Evolutionary conservation across 139 green algal genomes (phyloP).

Genomic region (Desmodesmus armatus): DNA sequence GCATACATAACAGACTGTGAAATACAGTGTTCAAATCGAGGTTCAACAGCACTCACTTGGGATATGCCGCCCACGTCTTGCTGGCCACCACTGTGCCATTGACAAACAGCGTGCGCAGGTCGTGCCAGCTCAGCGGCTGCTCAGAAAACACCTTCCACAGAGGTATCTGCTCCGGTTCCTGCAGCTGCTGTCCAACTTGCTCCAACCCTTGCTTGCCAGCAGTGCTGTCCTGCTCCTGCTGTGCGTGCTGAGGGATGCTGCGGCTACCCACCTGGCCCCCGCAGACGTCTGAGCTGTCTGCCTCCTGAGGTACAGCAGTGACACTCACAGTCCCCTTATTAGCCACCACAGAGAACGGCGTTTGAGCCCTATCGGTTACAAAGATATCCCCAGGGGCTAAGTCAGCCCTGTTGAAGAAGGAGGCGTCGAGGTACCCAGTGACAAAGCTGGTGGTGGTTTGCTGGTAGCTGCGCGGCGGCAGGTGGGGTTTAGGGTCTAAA

Average conservation of each 20-base stretch:
- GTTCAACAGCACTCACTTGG: conserved; percentile 43
- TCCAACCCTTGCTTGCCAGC: background rate
- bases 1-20: too few species aligned
- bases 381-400: conserved; percentile 51
- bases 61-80: conserved; percentile 67
- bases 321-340: background rate
- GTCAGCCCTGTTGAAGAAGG: background rate
- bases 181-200: background rate
- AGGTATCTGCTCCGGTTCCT: conserved; percentile 26
- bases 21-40: too few species aligned
- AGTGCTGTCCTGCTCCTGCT: background rate
- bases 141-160: conserved; percentile 71
- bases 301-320: too few species aligned
- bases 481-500: background rate
- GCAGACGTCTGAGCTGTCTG: background rate
- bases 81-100: conserved; percentile 35
- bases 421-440: conserved; percentile 46
- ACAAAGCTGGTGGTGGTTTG: conserved; percentile 67
- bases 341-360: conserved; percentile 55
- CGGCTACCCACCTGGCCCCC: too few species aligned
- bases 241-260: too few species aligned
- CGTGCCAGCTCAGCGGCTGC: conserved; percentile 29
- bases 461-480: conserved; percentile 58
- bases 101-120: conserved; percentile 64
- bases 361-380: conserved; percentile 52